Conservation (phyloP, 208 protist species). For the Vickermania ingenoplastis region DNA sequence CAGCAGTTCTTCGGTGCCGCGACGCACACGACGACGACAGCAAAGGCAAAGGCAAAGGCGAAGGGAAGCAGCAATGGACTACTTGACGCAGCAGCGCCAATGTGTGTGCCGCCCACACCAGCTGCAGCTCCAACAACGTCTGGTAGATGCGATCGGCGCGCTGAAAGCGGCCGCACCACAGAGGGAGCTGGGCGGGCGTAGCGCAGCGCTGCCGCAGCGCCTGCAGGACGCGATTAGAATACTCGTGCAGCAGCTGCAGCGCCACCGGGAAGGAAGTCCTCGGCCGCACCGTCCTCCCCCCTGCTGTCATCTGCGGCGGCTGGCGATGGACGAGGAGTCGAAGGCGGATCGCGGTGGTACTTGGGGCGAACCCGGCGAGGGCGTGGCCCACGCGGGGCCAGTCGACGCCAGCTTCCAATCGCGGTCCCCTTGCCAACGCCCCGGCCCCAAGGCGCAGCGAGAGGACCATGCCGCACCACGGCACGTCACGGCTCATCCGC, state of each 20-base stretch:
- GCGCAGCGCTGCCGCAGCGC: background rate
- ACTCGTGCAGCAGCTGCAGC: background rate
- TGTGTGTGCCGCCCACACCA: conserved; percentile 34
- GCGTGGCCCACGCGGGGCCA: conserved; percentile 35
- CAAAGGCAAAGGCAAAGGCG: too few species aligned
- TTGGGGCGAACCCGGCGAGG: conserved; percentile 13
- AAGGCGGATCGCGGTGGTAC: conserved; percentile 2
- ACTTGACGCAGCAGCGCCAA: background rate
- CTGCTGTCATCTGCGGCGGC: conserved; percentile 19
- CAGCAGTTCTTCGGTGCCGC: too few species aligned
- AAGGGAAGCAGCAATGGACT: too few species aligned
- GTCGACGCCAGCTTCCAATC: conserved; percentile 54
- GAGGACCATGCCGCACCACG: too few species aligned
- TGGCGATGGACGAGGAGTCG: background rate
- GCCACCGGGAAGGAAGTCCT: background rate
- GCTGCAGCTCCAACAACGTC: conserved; percentile 46
- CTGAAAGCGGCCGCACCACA: background rate
- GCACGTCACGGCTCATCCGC: too few species aligned
- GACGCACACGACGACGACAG: too few species aligned
- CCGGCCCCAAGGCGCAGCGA: too few species aligned
- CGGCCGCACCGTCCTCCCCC: conserved; percentile 25
- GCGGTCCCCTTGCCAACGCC: too few species aligned
- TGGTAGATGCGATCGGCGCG: conserved; percentile 27
- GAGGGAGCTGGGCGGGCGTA: background rate
- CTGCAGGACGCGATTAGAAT: background rate